Conservation (phyloP, 495 filamentous ascomycete genomes). For the Lentithecium fluviatile region DNA sequence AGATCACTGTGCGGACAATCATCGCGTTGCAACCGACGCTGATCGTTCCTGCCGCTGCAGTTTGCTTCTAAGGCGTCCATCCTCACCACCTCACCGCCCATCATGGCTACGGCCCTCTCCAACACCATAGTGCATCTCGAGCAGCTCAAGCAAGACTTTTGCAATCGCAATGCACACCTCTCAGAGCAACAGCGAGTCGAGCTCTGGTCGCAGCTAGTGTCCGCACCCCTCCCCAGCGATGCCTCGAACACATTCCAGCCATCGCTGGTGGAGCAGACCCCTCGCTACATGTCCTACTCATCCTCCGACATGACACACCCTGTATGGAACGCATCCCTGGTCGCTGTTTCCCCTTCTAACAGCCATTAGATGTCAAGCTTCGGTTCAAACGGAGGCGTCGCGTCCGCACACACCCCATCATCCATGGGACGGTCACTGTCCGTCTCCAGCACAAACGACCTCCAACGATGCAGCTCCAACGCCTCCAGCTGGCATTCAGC, state of each 20-base stretch:
- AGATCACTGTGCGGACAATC: neutral
- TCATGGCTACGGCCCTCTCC: slow-evolving; percentile 16
- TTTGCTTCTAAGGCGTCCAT: neutral
- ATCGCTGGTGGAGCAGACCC: slow-evolving; percentile 9
- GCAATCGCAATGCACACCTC: slow-evolving; percentile 15
- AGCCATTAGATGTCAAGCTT: slow-evolving; percentile 6
- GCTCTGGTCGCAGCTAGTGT: slow-evolving; percentile 11
- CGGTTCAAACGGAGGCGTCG: slow-evolving; percentile 24
- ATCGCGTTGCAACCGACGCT: slow-evolving; percentile 6
- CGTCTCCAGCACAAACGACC: neutral
- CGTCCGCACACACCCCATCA: slow-evolving; percentile 23
- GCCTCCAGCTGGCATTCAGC: slow-evolving; percentile 18
- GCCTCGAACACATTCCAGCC: neutral
- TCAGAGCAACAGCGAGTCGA: slow-evolving; percentile 16
- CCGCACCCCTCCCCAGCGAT: neutral
- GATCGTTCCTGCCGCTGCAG: slow-evolving; percentile 11
- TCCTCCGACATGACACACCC: slow-evolving; percentile 4
- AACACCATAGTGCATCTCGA: slow-evolving; percentile 17
- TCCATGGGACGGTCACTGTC: slow-evolving; percentile 14
- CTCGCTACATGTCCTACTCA: slow-evolving; percentile 30
- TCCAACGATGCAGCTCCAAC: slow-evolving; percentile 9
- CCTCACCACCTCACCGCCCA: neutral
- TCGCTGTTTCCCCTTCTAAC: slow-evolving; percentile 21
- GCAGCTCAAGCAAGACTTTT: slow-evolving; percentile 19
- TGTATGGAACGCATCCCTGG: slow-evolving; percentile 32